Conservation (phyloP, 805 yeast species). For the Cyberlindnera mycetangii region DNA sequence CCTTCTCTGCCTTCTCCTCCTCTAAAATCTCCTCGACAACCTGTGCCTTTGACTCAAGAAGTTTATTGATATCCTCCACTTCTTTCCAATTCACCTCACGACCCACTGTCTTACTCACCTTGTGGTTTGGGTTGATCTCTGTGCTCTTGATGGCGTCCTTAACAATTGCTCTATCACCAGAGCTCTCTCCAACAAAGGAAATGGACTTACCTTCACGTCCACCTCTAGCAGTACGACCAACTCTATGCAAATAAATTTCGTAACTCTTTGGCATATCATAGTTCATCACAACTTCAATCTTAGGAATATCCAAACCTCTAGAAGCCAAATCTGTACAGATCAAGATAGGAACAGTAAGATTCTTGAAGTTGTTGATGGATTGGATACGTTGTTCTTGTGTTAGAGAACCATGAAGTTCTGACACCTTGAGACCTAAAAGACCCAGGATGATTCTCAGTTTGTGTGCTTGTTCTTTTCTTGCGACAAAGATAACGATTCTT, state of each 20-base stretch:
- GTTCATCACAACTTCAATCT: constrained; percentile 91
- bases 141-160: constrained; percentile 80
- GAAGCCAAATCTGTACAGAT: constrained; percentile 98
- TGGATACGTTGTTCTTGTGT: constrained; percentile 91
- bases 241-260: constrained; percentile 93
- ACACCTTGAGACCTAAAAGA: constrained; percentile 69
- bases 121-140: constrained; percentile 37
- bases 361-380: constrained; percentile 79
- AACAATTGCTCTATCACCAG: constrained; percentile 87
- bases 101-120: constrained; percentile 68
- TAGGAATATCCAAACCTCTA: constrained; percentile 98
- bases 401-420: constrained; percentile 80
- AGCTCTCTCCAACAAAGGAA: constrained; percentile 88
- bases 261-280: constrained; percentile 93
- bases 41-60: constrained; percentile 57
- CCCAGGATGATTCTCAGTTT: constrained; percentile 74
- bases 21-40: constrained; percentile 72
- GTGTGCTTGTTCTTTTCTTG: constrained; percentile 91
- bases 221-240: constrained; percentile 99
- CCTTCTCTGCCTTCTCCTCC: constrained; percentile 89
- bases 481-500: constrained; percentile 85
- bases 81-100: constrained; percentile 89
- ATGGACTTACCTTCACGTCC: constrained; percentile 94
- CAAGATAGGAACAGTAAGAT: constrained; percentile 77
- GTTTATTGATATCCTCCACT: constrained; percentile 63